Evolutionary conservation across 2,329 filamentous ascomycete genomes (phyloP), one percentile per base, ranked within the genome.

Genomic region (Xylariales sp.): DNA sequence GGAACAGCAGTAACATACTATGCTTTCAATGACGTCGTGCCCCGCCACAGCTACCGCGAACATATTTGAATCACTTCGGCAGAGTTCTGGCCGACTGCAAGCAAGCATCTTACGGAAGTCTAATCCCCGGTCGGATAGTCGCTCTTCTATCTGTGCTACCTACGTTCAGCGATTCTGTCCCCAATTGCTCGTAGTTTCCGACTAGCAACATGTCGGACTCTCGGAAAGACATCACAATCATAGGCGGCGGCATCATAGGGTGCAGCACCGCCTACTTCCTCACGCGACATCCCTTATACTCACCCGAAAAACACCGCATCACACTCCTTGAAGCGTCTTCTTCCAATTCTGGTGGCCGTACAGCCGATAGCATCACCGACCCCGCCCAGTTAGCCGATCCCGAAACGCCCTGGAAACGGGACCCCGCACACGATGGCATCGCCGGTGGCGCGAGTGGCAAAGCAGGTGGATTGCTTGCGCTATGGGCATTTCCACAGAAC

Each of bases 361-460:
- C 59, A 1, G 24, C 43, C 9, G 59, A 60, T 38, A 61, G 59
- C 46, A 49, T 59, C 35, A 47, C 47, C 9, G 60, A 63, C 37
- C 56, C 60, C 0, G 53, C 56, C 11, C 53, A 53, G 6, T 52
- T 62, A 25, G 52, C 51, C 24, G 55, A 58, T 38, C 52, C 52
- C 14, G 40, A 45, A 1, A 47, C 52, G 10, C 49, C 46, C 3
- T 51, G 49, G 8, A 53, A 48, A 42, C 45, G 37, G 31, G 60
- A 61, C 49, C 53, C 56, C n/a, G 53, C 60, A 8, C 60, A 63
- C 47, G 56, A 59, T 9, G 60, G 60, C 42, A 84, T 89, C 51
- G 86, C 85, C 3, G 81, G 83, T 20, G 86, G 83, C 16, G 84
- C 86, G 18, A 87, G 82, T 29, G 86, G 86, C 20, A 89, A 89